Evolutionary conservation across 305 asterid species (phyloP).

Genomic region (Fraxinus floribunda): DNA sequence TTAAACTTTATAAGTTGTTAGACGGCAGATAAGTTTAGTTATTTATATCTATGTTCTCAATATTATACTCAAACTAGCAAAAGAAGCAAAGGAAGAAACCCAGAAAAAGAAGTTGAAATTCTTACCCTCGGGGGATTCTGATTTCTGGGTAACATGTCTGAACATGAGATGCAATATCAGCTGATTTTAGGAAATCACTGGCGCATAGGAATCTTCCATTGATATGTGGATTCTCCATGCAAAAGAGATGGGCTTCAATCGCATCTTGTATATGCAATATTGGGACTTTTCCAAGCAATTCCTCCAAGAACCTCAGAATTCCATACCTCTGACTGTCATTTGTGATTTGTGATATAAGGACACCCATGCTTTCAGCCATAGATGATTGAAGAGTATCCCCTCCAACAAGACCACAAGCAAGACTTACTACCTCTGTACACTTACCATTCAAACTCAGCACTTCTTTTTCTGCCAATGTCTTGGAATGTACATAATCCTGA

Average conservation of each 20-base stretch:
- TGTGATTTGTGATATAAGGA: constrained; percentile 29
- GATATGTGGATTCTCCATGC: constrained; percentile 38
- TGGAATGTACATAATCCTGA: constrained; percentile 47
- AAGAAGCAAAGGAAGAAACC: neutral
- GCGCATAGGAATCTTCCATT: constrained; percentile 55
- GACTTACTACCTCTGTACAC: constrained; percentile 48
- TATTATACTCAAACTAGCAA: neutral
- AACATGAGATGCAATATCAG: constrained; percentile 42
- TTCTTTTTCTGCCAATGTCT: constrained; percentile 56
- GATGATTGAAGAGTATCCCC: constrained; percentile 44
- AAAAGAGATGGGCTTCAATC: constrained; percentile 48
- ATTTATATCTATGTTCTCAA: neutral
- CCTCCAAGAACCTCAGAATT: constrained; percentile 44
- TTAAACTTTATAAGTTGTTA: neutral
- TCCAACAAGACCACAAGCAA: constrained; percentile 51
- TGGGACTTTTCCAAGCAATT: constrained; percentile 48
- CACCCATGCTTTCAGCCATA: constrained; percentile 19
- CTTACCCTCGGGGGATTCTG: constrained; percentile 34
- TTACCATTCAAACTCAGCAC: constrained; percentile 40
- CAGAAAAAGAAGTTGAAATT: neutral
- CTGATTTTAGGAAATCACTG: constrained; percentile 33
- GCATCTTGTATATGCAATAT: constrained; percentile 50
- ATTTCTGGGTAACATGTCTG: constrained; percentile 19
- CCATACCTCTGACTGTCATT: constrained; percentile 16
- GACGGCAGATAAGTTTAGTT: neutral